Percentiles rank a stretch among this genome's conserved stretches.
Evolutionary conservation across 2,329 filamentous ascomycete species (phyloP).

Genomic region (Ceratocystis harringtonii): DNA sequence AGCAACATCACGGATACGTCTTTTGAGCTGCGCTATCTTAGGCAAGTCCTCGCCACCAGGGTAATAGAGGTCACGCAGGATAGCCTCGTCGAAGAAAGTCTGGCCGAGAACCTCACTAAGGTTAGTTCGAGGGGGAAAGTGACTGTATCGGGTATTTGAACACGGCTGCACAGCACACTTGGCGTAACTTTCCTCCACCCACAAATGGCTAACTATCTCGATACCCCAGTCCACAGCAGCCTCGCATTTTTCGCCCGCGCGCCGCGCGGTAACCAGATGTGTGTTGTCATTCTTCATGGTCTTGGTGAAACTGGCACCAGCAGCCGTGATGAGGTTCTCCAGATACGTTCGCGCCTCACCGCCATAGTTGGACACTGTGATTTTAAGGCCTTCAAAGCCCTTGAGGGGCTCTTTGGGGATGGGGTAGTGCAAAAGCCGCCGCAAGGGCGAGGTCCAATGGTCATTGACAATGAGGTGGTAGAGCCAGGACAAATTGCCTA

Average conservation of each 20-base stretch:
- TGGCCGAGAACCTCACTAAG: slow-evolving; percentile 85
- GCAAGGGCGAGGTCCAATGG: slow-evolving; percentile 71
- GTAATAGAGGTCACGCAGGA: slow-evolving; percentile 52
- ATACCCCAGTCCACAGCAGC: slow-evolving; percentile 89
- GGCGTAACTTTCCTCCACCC: slow-evolving; percentile 94
- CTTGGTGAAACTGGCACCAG: slow-evolving; percentile 82
- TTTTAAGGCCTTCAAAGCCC: slow-evolving; percentile 60
- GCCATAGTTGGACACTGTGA: slow-evolving; percentile 92
- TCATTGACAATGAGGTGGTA: slow-evolving; percentile 84
- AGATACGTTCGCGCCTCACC: slow-evolving; percentile 87
- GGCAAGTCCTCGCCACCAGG: slow-evolving; percentile 41
- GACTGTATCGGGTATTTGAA: slow-evolving; percentile 60
- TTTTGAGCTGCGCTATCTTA: slow-evolving; percentile 32
- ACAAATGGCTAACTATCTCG: slow-evolving; percentile 81
- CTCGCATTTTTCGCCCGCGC: slow-evolving; percentile 79
- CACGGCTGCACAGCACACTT: slow-evolving; percentile 64
- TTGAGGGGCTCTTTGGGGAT: slow-evolving; percentile 61
- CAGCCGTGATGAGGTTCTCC: slow-evolving; percentile 74
- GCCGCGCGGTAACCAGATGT: slow-evolving; percentile 82
- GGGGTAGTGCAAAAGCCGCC: slow-evolving; percentile 79
- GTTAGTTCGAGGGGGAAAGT: slow-evolving; percentile 81
- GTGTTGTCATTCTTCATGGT: slow-evolving; percentile 93
- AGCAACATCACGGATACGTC: slow-evolving; percentile 35
- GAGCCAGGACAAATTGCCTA: slow-evolving; percentile 87
- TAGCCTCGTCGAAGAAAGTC: slow-evolving; percentile 56